Evolutionary conservation across 2,329 filamentous ascomycete species (phyloP), one percentile per base, ranked within the genome.

Genomic region (Colletotrichum orchidophilum): DNA sequence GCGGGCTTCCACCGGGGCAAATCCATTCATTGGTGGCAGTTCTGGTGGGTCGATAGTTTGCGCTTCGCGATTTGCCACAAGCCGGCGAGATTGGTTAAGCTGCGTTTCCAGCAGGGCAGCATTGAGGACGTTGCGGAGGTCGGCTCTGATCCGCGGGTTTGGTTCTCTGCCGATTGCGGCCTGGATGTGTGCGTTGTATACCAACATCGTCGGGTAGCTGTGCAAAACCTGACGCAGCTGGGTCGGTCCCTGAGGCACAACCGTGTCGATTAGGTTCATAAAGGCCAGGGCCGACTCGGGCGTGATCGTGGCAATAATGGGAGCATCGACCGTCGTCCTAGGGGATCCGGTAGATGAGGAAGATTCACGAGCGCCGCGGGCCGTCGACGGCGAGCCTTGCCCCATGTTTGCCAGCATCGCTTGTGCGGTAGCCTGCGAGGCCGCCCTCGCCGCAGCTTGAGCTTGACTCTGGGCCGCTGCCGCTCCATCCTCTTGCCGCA

Each of bases 401-500:
- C 9, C 31, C 12, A 59, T 9, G 18, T 33, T 46, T 5, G 50
- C 49, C 8, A 50, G 13, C 64, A 62, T 27, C 7, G 67, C 31
- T 27, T 54, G 50, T 21, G 66, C n/a, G 3, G 70, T 39, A 13
- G 69, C 50, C 8, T 63, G 50, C 2, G 57, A 49, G 31, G 57
- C 52, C 4, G 66, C 35, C 35, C 72, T 57, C 18, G 72, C 68
- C 58, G 71, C 63, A 21, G 68, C 52, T 27, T 69, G 55, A 13
- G 72, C 72, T 27, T 75, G 60, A 15, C 60, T 39, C 27, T 79
- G 74, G 33, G 89, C 89, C 18, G 87, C 84, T 1, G 83, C 80
- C 0, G 89, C 87, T 2, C 91, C 92, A 70, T 94, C 91, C 77
- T 93, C 92, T 78, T 97, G 94, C 49, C 91, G 88, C 11, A 97